Base-by-base conservation (phyloP, 2,329 filamentous ascomycete species). In the Diaporthe humulicola region DNA sequence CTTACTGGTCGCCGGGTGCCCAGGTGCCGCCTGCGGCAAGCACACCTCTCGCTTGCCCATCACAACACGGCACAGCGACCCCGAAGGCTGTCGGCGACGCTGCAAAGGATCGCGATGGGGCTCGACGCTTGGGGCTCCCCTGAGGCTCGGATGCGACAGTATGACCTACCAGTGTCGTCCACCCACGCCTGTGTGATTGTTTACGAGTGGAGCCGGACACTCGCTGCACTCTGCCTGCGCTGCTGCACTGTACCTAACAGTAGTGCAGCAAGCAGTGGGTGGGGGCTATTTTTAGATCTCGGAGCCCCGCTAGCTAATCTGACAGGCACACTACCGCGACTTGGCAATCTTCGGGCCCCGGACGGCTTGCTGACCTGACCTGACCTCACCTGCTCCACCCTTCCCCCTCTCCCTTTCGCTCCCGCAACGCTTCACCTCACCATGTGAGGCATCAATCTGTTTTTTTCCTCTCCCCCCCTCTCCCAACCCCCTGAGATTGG, bases 281-380 rank as follows among this genome's bases (percentile, higher is more conserved):
- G 73, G 73, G 73, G 67, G 73, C 73, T 74, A 74, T 74, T 74
- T 74, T 74, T 74, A 74, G 73, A 36, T 22, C 57, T 56, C 67
- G 48, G 45, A 61, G 56, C 72, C 57, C 73, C 73, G 48, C 73
- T 74, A 74, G 67, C 28, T 54, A 66, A 57, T 74, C 48, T 71
- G 48, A 52, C 48, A 36, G 22, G 60, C 38, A 36, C 36, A 52
- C 67, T 56, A 30, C 50, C 64, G 36, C 52, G 38, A 52, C 52
- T 71, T 69, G 64, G 64, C 64, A 69, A 69, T 69, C 64, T 69
- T 67, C 64, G 64, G 64, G 64, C 64, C 64, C 45, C 64, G 30
- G 64, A 67, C 30, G 45, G 64, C 64, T 67, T 69, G 64, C 64
- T 69, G 64, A 54, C 64, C 64, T 67, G 45, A 15, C 61, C 30